Evolutionary conservation across 2,329 filamentous ascomycete species (phyloP).

Genomic region (Clonostachys sp.): DNA sequence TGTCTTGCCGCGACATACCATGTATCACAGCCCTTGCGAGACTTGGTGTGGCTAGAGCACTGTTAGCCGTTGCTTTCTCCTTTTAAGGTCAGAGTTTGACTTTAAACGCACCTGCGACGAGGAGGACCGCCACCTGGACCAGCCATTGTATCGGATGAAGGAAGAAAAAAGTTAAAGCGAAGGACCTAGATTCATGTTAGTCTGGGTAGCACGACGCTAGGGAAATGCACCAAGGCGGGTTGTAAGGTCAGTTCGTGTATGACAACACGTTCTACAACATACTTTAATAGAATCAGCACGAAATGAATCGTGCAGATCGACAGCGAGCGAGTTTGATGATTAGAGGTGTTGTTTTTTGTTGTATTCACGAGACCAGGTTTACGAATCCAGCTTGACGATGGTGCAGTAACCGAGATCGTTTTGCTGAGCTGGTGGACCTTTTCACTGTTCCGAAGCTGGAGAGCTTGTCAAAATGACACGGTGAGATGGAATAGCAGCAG

Average conservation of each 20-base stretch:
- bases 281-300: slow-evolving; percentile 21
- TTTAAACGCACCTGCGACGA: slow-evolving; percentile 51
- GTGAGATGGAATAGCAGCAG: too few species aligned
- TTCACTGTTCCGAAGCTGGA: too few species aligned
- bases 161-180: slow-evolving; percentile 27
- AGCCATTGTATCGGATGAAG: slow-evolving; percentile 60
- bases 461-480: too few species aligned
- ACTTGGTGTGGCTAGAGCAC: slow-evolving; percentile 84
- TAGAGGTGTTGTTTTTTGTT: neutral
- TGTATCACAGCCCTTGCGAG: slow-evolving; percentile 94
- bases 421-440: too few species aligned
- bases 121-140: slow-evolving; percentile 93
- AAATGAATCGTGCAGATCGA: slow-evolving; percentile 17
- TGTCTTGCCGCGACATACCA: slow-evolving; percentile 45
- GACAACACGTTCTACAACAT: slow-evolving; percentile 5
- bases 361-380: too few species aligned
- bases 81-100: too few species aligned
- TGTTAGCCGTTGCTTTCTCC: slow-evolving; percentile 4
- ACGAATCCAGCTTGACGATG: too few species aligned
- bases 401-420: too few species aligned
- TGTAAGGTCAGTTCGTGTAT: too few species aligned
- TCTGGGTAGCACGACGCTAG: neutral
- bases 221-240: too few species aligned
- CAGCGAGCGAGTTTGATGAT: slow-evolving; percentile 30
- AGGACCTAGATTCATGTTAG: slow-evolving; percentile 11